Conservation (phyloP, 306 rosid species). For the Pterocarpus macrocarpus region DNA sequence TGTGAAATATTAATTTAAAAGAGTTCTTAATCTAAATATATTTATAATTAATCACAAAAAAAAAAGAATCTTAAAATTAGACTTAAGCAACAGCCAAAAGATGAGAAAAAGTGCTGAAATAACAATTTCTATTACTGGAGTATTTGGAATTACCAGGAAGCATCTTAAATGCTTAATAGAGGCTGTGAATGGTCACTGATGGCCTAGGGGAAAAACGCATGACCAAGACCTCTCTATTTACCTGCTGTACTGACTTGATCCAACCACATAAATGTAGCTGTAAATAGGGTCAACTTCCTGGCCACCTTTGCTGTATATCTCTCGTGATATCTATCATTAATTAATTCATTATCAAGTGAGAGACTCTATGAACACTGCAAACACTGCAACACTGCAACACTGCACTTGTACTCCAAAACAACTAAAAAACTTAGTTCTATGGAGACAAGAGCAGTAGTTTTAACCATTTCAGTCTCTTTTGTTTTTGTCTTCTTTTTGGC, state of each 20-base stretch:
- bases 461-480: slow-evolving; percentile 20
- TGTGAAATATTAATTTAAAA: no score
- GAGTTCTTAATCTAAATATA: no score
- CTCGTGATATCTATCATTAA: slow-evolving; percentile 31
- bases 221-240: slow-evolving; percentile 18
- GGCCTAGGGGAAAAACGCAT: not conserved
- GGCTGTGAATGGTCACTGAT: not conserved
- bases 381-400: not conserved
- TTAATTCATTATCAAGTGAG: slow-evolving; percentile 24
- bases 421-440: slow-evolving; percentile 38
- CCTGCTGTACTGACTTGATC: slow-evolving; percentile 24
- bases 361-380: slow-evolving; percentile 18
- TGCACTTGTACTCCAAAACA: not conserved
- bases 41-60: no score
- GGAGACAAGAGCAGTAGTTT: slow-evolving; percentile 51
- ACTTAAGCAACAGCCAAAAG: no score
- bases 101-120: no score
- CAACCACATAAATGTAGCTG: slow-evolving; percentile 42
- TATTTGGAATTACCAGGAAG: not conserved
- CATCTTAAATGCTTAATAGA: slow-evolving; percentile 20
- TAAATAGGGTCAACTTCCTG: slow-evolving; percentile 27
- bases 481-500: slow-evolving; percentile 43
- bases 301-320: slow-evolving; percentile 3
- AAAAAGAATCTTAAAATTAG: no score
- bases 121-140: no score